These are phyloP conservation scores for Solanum piurae DNA, from an alignment of 257 asterid species.

Conservation along the genomic window DNA sequence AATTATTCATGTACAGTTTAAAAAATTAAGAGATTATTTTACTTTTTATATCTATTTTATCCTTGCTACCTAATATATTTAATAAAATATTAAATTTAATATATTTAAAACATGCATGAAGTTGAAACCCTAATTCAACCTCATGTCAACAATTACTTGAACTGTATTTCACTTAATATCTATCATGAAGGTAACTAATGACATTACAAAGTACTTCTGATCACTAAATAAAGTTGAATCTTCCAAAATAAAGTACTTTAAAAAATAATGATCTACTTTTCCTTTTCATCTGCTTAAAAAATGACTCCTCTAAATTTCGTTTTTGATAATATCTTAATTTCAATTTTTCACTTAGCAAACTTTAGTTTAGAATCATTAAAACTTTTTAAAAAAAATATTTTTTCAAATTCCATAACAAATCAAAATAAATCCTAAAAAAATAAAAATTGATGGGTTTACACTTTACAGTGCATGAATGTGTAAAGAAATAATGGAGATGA, in stretches of 20 bases:
- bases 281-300: not conserved
- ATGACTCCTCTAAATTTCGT: too few relatives aligned
- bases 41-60: not conserved
- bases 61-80: too few relatives aligned
- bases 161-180: not conserved
- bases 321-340: too few relatives aligned
- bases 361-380: too few relatives aligned
- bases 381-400: too few relatives aligned
- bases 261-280: not conserved
- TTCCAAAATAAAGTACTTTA: not conserved
- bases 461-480: not conserved
- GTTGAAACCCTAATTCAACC: not conserved
- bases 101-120: not conserved
- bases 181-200: not conserved
- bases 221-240: not conserved
- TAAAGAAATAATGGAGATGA: not conserved
- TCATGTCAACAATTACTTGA: not conserved
- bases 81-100: too few relatives aligned
- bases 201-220: not conserved
- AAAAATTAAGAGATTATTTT: too few relatives aligned
- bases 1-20: too few relatives aligned
- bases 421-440: not conserved
- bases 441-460: not conserved
- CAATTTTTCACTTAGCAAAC: not conserved
- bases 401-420: too few relatives aligned